phyloP scores from a whole-genome alignment of 495 filamentous ascomycete species.

The Bombardia bombarda region DNA sequence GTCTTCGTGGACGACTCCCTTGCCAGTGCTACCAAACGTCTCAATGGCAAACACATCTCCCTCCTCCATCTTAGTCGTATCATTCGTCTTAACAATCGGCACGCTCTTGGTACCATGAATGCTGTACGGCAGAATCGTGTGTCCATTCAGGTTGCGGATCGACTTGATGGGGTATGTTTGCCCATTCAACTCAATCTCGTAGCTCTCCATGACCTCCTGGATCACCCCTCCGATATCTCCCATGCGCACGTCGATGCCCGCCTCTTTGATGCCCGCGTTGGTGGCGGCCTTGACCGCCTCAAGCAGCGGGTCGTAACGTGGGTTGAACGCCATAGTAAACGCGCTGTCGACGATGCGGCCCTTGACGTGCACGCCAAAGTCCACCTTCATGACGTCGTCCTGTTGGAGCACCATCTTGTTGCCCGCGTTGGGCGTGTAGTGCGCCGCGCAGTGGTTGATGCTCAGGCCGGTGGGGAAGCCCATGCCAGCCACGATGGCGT shows the following conservation, averaged over 20 bases:
- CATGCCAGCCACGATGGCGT: conserved; percentile 71
- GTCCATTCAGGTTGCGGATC: conserved; percentile 83
- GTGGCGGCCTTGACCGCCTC: conserved; percentile 79
- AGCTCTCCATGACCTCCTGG: conserved; percentile 85
- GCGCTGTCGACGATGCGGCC: conserved; percentile 89
- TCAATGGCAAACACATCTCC: conserved; percentile 90
- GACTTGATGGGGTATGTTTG: conserved; percentile 73
- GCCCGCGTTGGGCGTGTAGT: conserved; percentile 88
- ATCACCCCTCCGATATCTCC: conserved; percentile 69
- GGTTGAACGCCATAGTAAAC: conserved; percentile 84
- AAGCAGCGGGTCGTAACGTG: conserved; percentile 74
- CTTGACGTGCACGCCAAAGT: conserved; percentile 87
- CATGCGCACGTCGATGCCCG: conserved; percentile 74
- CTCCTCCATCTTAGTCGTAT: conserved; percentile 89
- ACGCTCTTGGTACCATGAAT: conserved; percentile 88
- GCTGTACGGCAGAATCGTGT: conserved; percentile 76
- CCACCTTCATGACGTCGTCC: conserved; percentile 87
- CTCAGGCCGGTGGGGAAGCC: conserved; percentile 84
- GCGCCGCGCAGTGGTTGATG: conserved; percentile 81
- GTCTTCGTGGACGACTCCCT: conserved; percentile 75
- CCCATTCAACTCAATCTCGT: conserved; percentile 72
- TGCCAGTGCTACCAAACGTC: conserved; percentile 89
- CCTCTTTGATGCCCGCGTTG: conserved; percentile 77
- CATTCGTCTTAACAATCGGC: conserved; percentile 75
- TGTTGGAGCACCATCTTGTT: conserved; percentile 75